Evolutionary conservation across 345 rosid species (phyloP).

Genomic region (Combretum micranthum): DNA sequence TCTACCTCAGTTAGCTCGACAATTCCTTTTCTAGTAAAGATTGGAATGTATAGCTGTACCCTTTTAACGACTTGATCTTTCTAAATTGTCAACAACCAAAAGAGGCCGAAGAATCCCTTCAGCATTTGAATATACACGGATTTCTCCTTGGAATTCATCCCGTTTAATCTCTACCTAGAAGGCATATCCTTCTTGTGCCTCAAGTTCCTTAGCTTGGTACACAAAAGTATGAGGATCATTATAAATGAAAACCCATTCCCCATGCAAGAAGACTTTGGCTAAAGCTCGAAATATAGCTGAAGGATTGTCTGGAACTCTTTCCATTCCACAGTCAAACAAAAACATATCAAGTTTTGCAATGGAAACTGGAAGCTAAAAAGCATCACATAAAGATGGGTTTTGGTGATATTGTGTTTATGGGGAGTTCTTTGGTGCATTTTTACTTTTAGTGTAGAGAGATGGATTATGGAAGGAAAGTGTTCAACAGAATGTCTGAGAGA

Average conservation of each 20-base stretch:
- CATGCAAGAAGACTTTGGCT: slow-evolving; percentile 67
- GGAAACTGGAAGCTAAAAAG: too few species aligned
- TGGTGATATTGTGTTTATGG: slow-evolving; percentile 33
- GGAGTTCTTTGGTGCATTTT: too few species aligned
- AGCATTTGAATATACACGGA: slow-evolving; percentile 70
- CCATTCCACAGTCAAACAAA: slow-evolving; percentile 62
- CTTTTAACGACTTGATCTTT: slow-evolving; percentile 44
- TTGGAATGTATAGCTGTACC: slow-evolving; percentile 34
- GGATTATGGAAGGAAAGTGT: slow-evolving; percentile 36
- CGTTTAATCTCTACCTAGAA: slow-evolving; percentile 75
- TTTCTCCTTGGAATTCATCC: slow-evolving; percentile 60
- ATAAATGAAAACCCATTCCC: slow-evolving; percentile 85
- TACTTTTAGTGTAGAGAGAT: slow-evolving; percentile 46
- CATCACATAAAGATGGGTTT: slow-evolving; percentile 41
- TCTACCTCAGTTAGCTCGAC: slow-evolving; percentile 71
- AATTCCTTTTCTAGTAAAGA: slow-evolving; percentile 57
- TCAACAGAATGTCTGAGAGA: slow-evolving; percentile 47
- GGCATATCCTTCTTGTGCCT: slow-evolving; percentile 58
- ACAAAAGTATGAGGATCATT: slow-evolving; percentile 52
- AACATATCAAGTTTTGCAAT: slow-evolving; percentile 27
- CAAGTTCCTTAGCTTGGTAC: slow-evolving; percentile 40
- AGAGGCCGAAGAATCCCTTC: slow-evolving; percentile 94
- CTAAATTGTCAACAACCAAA: slow-evolving; percentile 60
- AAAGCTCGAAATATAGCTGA: slow-evolving; percentile 35
- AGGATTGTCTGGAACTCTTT: slow-evolving; percentile 47